Evolutionary conservation across 441 rosid genomes (phyloP).

Genomic region (Populus tomentosa): DNA sequence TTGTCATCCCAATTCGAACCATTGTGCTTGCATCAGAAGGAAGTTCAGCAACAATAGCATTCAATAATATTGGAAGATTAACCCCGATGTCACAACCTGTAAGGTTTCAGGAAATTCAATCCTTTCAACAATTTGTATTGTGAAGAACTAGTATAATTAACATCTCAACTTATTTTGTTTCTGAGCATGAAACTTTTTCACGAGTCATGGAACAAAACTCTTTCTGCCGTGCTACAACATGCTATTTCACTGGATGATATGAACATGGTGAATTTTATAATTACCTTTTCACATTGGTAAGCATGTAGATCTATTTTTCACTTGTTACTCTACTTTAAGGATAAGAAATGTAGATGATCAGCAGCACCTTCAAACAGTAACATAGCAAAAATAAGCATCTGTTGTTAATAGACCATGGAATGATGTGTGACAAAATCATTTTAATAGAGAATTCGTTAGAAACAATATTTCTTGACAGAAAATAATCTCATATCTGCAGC

Average conservation of each 20-base stretch:
- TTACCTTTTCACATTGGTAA: background rate
- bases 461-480: conserved; percentile 10
- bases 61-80: conserved; percentile 74
- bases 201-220: background rate
- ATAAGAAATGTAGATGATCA: background rate
- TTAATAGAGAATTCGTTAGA: background rate
- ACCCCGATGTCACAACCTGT: conserved; percentile 94
- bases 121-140: background rate
- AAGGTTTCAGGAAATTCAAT: conserved; percentile 17
- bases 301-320: background rate
- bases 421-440: background rate
- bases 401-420: background rate
- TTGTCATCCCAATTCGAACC: conserved; percentile 96
- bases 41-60: conserved; percentile 78
- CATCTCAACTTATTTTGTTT: background rate
- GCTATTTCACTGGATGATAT: background rate
- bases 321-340: background rate
- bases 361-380: background rate
- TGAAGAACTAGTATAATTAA: background rate
- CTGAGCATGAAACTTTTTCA: background rate
- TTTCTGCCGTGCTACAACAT: background rate
- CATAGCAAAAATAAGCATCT: background rate
- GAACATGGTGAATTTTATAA: background rate
- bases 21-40: conserved; percentile 82
- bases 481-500: background rate